Evolutionary conservation across 2,329 filamentous ascomycete genomes (phyloP), one percentile per base, ranked within the genome.

Genomic region (Mycosphaerella sp.): DNA sequence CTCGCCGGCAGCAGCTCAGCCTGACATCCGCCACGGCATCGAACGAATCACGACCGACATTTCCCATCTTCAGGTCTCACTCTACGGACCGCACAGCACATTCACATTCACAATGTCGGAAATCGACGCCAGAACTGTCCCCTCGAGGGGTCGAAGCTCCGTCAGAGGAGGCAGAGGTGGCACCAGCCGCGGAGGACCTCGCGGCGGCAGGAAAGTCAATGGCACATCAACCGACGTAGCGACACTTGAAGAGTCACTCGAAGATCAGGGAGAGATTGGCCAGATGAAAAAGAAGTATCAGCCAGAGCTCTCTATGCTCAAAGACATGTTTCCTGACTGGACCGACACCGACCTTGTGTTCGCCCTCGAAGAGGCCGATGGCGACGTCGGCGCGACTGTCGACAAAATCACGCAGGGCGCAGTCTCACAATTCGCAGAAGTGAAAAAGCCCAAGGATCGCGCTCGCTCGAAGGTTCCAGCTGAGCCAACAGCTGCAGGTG

Each of bases 281-380:
- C 83, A 94, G 73, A 82, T 97, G 68, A 94, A 94, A 80, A 89
- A 88, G 77, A 84, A 87, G 70, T 93, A 95, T 69, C 80, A 86
- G 65, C 75, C 76, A 66, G 87, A 91, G 74, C 80, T 95, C 63
- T 77, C 78, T 56, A 82, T 85, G 65, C 83, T 98, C 69, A 89
- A 88, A 75, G 90, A 95, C 71, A 84, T 97, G 75, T 96, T 95
- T 75, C 83, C 88, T 54, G 86, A 89, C 71, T 97, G 91, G 93
- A 91, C 89, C 63, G 88, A 95, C 66, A 88, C 90, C 70, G 91
- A 97, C 70, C 82, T 97, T 58, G 82, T 97, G 59, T 93, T 93
- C 70, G 90, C 90, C 56, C 79, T 98, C 54, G 83, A 95, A 71
- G 93, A 98, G 76, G 86, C 85, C 50, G 80, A 87, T 64, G 87